Conservation (phyloP, 345 rosid genomes). For the Syzygium grande region DNA sequence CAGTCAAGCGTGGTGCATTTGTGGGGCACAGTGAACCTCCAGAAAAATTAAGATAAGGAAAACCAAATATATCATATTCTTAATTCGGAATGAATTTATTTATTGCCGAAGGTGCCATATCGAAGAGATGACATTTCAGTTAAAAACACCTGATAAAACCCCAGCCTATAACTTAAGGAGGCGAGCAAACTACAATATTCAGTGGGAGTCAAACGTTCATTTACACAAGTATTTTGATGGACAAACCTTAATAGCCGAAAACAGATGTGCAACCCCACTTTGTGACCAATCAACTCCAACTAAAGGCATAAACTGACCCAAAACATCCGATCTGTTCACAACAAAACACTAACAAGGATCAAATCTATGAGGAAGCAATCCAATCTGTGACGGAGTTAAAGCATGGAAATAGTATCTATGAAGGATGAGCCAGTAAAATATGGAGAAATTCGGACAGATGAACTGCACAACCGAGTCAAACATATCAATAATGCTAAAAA, state of each 20-base stretch:
- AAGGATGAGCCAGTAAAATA: background rate
- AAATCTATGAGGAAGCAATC: background rate
- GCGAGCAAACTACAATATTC: background rate
- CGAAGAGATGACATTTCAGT: background rate
- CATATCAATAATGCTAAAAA: background rate
- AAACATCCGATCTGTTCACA: conserved; percentile 77
- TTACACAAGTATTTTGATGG: background rate
- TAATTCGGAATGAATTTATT: background rate
- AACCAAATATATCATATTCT: background rate
- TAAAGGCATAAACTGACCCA: conserved; percentile 98
- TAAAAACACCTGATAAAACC: background rate
- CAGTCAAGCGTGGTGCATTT: background rate
- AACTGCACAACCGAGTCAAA: background rate
- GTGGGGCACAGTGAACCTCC: background rate
- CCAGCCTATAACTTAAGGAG: background rate
- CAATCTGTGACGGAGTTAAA: background rate
- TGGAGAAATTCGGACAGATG: background rate
- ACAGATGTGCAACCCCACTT: conserved; percentile 88
- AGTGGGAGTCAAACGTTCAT: background rate
- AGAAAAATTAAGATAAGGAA: background rate
- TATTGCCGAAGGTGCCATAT: background rate
- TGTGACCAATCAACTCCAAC: conserved; percentile 96
- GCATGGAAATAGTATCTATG: background rate
- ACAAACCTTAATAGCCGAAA: conserved; percentile 86
- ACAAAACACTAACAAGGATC: background rate